These are phyloP conservation scores for Pleurozium schreberi DNA, from an alignment of 225 moss, liverwort and hornwort species.

Conservation along the genomic window DNA sequence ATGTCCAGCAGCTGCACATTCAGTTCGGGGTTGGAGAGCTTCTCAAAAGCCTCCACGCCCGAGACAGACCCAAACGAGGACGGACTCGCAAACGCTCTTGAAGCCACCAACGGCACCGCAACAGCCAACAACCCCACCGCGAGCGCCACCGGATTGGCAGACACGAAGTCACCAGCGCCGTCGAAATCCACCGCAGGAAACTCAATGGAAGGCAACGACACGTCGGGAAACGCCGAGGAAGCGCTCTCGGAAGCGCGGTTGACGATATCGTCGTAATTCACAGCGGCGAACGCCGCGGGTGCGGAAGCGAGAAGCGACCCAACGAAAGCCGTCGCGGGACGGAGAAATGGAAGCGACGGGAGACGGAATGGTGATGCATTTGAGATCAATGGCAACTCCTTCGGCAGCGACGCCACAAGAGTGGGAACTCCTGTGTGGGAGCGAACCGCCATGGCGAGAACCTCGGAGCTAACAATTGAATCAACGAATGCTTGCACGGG, in stretches of 20 bases:
- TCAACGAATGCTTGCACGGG: not conserved
- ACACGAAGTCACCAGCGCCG: conserved; percentile 16
- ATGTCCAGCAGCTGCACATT: conserved; percentile 56
- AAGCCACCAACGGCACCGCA: conserved; percentile 35
- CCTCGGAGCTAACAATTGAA: not conserved
- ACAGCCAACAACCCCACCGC: conserved; percentile 34
- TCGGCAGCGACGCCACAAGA: not conserved
- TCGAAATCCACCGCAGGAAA: conserved; percentile 1
- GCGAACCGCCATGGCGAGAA: not conserved
- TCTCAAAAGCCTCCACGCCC: conserved; percentile 38
- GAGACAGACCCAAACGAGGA: conserved; percentile 38
- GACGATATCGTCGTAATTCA: conserved; percentile 34
- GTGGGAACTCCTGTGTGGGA: not conserved
- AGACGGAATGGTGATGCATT: not conserved
- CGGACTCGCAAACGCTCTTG: conserved; percentile 15
- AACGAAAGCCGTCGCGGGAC: not conserved
- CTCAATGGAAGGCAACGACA: not conserved
- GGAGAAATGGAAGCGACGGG: not conserved
- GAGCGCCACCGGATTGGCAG: conserved; percentile 47
- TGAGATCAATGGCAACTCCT: not conserved
- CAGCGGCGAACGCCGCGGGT: not conserved
- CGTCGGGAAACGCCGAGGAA: not conserved
- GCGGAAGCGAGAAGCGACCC: conserved; percentile 1
- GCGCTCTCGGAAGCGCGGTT: not conserved
- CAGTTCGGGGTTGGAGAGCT: conserved; percentile 26